Evolutionary conservation across 345 rosid genomes (phyloP).

Genomic region (Boechera retrofracta): DNA sequence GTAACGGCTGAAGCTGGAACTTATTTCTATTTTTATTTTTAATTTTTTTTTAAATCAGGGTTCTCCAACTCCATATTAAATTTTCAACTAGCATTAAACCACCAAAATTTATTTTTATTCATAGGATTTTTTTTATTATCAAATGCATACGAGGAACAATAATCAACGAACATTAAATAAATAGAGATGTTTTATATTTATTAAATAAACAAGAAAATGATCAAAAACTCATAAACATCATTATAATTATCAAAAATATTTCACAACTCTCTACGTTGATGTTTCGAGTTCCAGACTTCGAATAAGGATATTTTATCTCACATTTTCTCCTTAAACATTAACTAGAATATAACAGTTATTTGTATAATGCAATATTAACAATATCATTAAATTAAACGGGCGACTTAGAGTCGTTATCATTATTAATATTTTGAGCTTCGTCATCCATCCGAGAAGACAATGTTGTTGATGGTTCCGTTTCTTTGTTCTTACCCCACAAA

Average conservation of each 20-base stretch:
- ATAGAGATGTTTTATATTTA: neutral
- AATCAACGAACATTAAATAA: too few relatives aligned
- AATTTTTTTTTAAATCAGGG: too few relatives aligned
- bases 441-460: conserved; percentile 16
- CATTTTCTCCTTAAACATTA: conserved; percentile 12
- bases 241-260: neutral
- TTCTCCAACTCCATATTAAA: too few relatives aligned
- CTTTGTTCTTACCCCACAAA: conserved; percentile 77
- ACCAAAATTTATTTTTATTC: too few relatives aligned
- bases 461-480: conserved; percentile 23
- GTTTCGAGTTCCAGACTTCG: neutral
- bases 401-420: neutral
- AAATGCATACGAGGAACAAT: neutral
- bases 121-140: too few relatives aligned
- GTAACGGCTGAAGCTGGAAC: too few relatives aligned
- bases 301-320: conserved; percentile 10
- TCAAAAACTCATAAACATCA: neutral
- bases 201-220: neutral
- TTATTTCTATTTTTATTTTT: too few relatives aligned
- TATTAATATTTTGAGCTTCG: neutral
- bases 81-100: too few relatives aligned
- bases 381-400: conserved; percentile 22
- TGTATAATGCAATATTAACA: neutral
- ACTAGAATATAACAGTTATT: neutral
- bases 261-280: conserved; percentile 15